Percentiles rank a stretch among this genome's conserved stretches.
These are phyloP conservation scores for Pseudogymnoascus sp. DNA, from an alignment of 2,329 filamentous ascomycete genomes.

Conservation along the genomic window DNA sequence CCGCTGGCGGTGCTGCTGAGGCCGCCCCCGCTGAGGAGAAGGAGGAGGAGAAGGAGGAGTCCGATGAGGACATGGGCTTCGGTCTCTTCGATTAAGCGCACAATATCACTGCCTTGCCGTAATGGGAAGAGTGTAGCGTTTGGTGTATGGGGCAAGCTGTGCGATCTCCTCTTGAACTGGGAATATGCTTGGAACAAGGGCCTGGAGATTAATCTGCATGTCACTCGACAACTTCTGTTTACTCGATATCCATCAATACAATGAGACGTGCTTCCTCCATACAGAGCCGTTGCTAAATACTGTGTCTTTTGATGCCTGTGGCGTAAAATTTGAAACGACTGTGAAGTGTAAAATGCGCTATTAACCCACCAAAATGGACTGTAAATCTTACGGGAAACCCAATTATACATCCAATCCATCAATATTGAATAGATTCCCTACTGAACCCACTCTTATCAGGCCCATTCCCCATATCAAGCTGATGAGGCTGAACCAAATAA, in stretches of 20 bases:
- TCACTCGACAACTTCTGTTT: constrained; percentile 15
- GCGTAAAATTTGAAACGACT: constrained; percentile 11
- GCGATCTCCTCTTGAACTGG: constrained; percentile 22
- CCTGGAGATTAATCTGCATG: constrained; percentile 11
- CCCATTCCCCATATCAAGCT: background rate
- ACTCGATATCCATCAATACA: constrained; percentile 28
- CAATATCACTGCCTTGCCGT: constrained; percentile 18
- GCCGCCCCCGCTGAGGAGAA: constrained; percentile 56
- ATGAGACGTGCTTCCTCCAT: constrained; percentile 29
- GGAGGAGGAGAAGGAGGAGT: constrained; percentile 66
- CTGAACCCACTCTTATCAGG: background rate
- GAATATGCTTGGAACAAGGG: constrained; percentile 24
- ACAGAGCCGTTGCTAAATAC: background rate
- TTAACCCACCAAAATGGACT: background rate
- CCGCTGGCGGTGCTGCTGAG: constrained; percentile 57
- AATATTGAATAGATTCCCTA: background rate
- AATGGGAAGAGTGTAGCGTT: background rate
- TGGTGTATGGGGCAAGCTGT: constrained; percentile 22
- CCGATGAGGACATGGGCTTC: constrained; percentile 71
- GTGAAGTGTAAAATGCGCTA: background rate
- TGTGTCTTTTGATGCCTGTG: constrained; percentile 14
- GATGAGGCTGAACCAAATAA: background rate
- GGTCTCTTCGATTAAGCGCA: constrained; percentile 65
- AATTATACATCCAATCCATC: background rate
- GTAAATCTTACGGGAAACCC: background rate